Percentiles rank a stretch among this genome's conserved stretches.
Evolutionary conservation across 176 grass and related monocot genomes (phyloP).

Genomic region (Zizania latifolia): DNA sequence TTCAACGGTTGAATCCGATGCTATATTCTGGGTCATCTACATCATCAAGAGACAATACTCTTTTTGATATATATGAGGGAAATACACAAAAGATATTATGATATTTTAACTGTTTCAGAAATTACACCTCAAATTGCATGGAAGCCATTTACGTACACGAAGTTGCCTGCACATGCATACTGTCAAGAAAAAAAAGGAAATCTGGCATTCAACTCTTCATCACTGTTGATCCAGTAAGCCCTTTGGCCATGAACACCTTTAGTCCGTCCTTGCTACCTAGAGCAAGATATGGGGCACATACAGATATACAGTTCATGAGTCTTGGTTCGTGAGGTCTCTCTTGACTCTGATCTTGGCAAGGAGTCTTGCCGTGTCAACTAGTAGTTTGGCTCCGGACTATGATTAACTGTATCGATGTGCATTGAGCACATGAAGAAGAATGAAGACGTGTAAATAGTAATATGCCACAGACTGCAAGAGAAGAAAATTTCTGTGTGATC

Average conservation of each 20-base stretch:
- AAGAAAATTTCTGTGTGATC: background rate
- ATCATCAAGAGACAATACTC: too few relatives aligned
- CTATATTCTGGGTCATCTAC: too few relatives aligned
- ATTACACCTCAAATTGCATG: too few relatives aligned
- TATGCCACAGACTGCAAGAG: conserved; percentile 78
- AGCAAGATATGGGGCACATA: background rate
- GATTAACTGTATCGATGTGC: too few relatives aligned
- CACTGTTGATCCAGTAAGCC: too few relatives aligned
- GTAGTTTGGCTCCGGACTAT: conserved; percentile 42
- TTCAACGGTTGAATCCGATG: too few relatives aligned
- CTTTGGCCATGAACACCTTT: too few relatives aligned
- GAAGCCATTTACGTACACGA: conserved; percentile 15
- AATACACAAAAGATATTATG: too few relatives aligned
- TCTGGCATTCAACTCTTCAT: background rate
- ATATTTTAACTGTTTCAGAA: background rate
- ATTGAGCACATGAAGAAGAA: too few relatives aligned
- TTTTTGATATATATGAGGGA: too few relatives aligned
- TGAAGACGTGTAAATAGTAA: conserved; percentile 90
- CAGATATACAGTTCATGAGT: background rate
- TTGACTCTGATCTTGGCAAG: conserved; percentile 41
- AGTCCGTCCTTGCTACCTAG: background rate
- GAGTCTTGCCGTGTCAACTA: conserved; percentile 59
- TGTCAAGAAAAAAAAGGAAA: background rate
- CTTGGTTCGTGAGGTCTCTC: too few relatives aligned
- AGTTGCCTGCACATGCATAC: background rate